Percentiles rank a stretch among this genome's conserved stretches.
Conservation (phyloP, 495 filamentous ascomycete species). For the Neurospora sp. region DNA sequence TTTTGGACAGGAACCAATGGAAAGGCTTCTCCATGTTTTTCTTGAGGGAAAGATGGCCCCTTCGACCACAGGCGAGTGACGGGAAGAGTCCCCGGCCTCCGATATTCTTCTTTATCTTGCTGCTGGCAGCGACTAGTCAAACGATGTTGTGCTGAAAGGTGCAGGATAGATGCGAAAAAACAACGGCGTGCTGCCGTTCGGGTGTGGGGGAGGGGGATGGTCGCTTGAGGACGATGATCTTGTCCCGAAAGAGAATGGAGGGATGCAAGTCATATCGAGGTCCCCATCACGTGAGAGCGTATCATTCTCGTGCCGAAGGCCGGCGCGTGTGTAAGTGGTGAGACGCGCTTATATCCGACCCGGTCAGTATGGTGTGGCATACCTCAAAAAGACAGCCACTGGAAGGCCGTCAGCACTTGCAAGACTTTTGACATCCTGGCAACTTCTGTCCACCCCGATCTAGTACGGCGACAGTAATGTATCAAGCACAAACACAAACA, state of each 20-base stretch:
- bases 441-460: background rate
- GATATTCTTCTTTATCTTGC: background rate
- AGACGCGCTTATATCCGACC: conserved; percentile 5
- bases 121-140: background rate
- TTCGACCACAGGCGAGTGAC: background rate
- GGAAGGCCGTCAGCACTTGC: background rate
- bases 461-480: background rate
- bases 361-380: background rate
- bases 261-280: background rate
- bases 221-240: background rate
- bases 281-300: conserved; percentile 14
- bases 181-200: background rate
- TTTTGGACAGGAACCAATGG: background rate
- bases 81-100: background rate
- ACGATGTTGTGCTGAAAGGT: background rate
- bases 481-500: background rate
- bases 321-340: background rate
- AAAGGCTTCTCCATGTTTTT: background rate
- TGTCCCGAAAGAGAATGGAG: background rate
- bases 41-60: background rate
- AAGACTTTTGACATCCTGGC: background rate
- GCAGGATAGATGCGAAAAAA: background rate
- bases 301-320: conserved; percentile 8
- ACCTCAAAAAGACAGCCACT: background rate
- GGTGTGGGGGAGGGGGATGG: background rate